Evolutionary conservation across 176 grass and related monocot genomes (phyloP).

Genomic region (Guadua angustifolia): DNA sequence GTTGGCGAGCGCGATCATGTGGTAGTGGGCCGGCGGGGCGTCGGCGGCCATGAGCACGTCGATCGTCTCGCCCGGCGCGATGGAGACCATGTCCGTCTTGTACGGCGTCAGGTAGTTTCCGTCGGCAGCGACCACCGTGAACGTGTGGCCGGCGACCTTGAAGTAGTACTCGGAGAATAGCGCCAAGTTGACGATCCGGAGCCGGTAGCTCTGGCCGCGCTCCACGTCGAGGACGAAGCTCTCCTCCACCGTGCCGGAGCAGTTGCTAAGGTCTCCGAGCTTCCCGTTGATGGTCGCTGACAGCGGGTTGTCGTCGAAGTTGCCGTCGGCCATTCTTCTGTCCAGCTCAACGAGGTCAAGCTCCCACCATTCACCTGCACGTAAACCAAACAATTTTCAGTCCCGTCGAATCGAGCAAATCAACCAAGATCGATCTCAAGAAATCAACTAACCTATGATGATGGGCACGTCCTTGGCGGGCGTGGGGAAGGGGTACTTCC

Average conservation of each 20-base stretch:
- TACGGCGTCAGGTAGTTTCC: constrained; percentile 61
- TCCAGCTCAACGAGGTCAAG: constrained; percentile 22
- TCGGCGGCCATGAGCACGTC: constrained; percentile 57
- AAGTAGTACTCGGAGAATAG: constrained; percentile 61
- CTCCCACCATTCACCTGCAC: constrained; percentile 39
- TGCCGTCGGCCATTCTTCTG: not conserved
- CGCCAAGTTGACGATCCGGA: constrained; percentile 56
- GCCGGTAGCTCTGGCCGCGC: constrained; percentile 49
- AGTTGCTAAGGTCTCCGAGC: constrained; percentile 50
- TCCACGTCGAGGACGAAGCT: constrained; percentile 52
- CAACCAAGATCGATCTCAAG: too few relatives aligned
- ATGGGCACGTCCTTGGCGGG: constrained; percentile 34
- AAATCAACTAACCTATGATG: constrained; percentile 18
- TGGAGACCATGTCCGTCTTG: constrained; percentile 40
- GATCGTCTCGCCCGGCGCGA: constrained; percentile 56
- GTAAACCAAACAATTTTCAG: too few relatives aligned
- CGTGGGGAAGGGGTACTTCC: constrained; percentile 27
- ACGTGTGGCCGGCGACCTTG: constrained; percentile 45
- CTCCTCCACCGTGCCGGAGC: constrained; percentile 42
- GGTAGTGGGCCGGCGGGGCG: constrained; percentile 5
- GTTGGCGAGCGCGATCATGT: constrained; percentile 40
- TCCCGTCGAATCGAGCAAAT: too few relatives aligned
- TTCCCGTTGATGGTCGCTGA: constrained; percentile 59
- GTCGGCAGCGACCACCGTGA: constrained; percentile 60
- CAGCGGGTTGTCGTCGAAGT: constrained; percentile 46